phyloP scores from a whole-genome alignment of 768 basidiomycete genomes.

The Dacryopinax primogenitus region DNA sequence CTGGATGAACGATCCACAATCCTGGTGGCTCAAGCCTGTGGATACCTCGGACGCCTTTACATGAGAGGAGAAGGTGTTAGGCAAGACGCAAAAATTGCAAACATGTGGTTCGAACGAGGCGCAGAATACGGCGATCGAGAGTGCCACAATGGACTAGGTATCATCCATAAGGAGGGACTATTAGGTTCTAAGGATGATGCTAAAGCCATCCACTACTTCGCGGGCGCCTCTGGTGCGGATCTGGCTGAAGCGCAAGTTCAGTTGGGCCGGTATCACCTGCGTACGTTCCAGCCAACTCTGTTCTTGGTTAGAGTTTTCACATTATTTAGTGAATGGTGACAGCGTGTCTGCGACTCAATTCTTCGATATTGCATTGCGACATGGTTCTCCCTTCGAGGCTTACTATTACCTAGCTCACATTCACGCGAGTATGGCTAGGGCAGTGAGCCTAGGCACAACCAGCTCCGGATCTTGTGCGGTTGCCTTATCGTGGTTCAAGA shows the following conservation, averaged over 20 bases:
- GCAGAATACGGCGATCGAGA: constrained; percentile 71
- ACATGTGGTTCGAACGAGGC: constrained; percentile 91
- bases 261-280: constrained; percentile 65
- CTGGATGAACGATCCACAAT: constrained; percentile 47
- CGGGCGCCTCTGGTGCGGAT: constrained; percentile 70
- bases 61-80: constrained; percentile 85
- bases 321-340: constrained; percentile 51
- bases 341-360: constrained; percentile 49
- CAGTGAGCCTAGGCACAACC: constrained; percentile 33
- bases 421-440: constrained; percentile 38
- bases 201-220: constrained; percentile 56
- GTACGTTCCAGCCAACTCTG: constrained; percentile 28
- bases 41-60: constrained; percentile 86
- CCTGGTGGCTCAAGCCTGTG: constrained; percentile 66
- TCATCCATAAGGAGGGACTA: constrained; percentile 84
- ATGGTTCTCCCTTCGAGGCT: constrained; percentile 87
- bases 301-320: constrained; percentile 11
- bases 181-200: constrained; percentile 49
- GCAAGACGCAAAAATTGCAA: constrained; percentile 58
- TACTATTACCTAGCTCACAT: constrained; percentile 87
- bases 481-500: constrained; percentile 86
- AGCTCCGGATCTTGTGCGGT: constrained; percentile 61
- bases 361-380: constrained; percentile 73
- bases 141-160: constrained; percentile 77
- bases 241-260: constrained; percentile 88